These are phyloP conservation scores for Globisporangium nagaii DNA, from an alignment of 352 stramenopile species.

Conservation along the genomic window DNA sequence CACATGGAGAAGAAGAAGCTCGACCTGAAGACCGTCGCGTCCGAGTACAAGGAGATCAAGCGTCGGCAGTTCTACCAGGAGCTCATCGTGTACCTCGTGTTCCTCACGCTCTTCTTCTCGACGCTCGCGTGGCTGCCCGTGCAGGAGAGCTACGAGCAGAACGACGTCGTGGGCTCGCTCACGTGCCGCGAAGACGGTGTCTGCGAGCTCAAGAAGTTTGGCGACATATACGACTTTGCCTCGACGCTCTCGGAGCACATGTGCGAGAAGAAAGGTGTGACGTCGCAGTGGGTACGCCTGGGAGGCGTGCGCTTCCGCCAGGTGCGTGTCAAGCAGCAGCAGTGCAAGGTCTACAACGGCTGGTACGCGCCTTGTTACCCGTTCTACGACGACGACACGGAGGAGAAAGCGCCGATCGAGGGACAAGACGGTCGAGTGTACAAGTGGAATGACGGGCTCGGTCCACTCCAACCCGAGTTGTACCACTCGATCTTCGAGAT, in stretches of 20 bases:
- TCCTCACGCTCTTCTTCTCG: constrained; percentile 74
- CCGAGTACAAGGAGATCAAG: constrained; percentile 87
- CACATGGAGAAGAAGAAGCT: constrained; percentile 90
- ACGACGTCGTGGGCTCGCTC: constrained; percentile 69
- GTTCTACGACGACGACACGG: constrained; percentile 42
- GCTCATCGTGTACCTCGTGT: constrained; percentile 79
- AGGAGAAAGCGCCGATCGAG: constrained; percentile 46
- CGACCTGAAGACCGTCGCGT: constrained; percentile 58
- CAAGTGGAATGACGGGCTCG: constrained; percentile 60
- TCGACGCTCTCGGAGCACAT: constrained; percentile 40
- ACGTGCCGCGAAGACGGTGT: constrained; percentile 79
- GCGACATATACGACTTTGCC: constrained; percentile 77
- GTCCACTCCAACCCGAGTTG: constrained; percentile 45
- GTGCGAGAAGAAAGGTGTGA: constrained; percentile 47
- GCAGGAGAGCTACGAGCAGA: constrained; percentile 80
- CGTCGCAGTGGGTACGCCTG: constrained; percentile 68
- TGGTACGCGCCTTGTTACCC: constrained; percentile 72
- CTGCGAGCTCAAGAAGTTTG: constrained; percentile 72
- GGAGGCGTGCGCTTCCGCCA: constrained; percentile 78
- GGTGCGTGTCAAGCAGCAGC: constrained; percentile 68
- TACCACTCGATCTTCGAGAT: constrained; percentile 50
- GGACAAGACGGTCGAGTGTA: constrained; percentile 47
- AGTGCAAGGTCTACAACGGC: constrained; percentile 59
- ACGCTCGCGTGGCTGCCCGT: constrained; percentile 74
- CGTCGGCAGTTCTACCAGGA: constrained; percentile 87